A percentile compares a stretch with the other conserved stretches of the same genome.
phyloP scores from a whole-genome alignment of 1,284 basidiomycete genomes.

The Fistulinella cinereoalba region DNA sequence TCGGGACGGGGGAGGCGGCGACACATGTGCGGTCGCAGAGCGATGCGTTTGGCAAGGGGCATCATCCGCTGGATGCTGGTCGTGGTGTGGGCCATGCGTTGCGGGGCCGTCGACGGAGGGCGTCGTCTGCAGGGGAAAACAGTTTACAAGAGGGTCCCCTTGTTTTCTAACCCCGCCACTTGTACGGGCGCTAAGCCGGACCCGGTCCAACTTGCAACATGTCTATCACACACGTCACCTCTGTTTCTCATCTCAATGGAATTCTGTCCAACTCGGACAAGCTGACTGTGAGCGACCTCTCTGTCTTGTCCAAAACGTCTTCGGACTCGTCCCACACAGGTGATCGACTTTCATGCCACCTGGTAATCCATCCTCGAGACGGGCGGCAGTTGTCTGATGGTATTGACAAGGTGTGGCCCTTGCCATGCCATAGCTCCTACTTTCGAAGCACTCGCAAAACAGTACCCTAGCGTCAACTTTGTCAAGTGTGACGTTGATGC shows the following conservation, averaged over 20 bases:
- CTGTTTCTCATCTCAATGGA: constrained; percentile 57
- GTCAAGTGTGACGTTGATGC: constrained; percentile 78
- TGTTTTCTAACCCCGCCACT: neutral
- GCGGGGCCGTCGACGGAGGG: constrained; percentile 27
- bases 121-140: constrained; percentile 30
- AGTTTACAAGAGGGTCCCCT: constrained; percentile 13
- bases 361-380: constrained; percentile 45
- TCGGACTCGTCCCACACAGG: too few relatives aligned
- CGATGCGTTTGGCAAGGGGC: constrained; percentile 21
- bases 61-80: too few relatives aligned
- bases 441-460: constrained; percentile 63
- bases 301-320: too few relatives aligned
- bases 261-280: constrained; percentile 63
- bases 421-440: constrained; percentile 75
- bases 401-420: constrained; percentile 65
- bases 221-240: constrained; percentile 61
- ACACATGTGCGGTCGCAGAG: constrained; percentile 27
- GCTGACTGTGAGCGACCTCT: constrained; percentile 58
- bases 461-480: constrained; percentile 69
- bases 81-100: constrained; percentile 10
- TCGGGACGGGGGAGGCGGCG: constrained; percentile 4
- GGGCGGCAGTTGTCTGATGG: constrained; percentile 10
- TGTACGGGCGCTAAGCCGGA: neutral
- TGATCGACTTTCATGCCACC: constrained; percentile 80
- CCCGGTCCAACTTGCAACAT: constrained; percentile 31